Base-by-base conservation (phyloP, 2,329 filamentous ascomycete species). In the Neoascochyta sp. region DNA sequence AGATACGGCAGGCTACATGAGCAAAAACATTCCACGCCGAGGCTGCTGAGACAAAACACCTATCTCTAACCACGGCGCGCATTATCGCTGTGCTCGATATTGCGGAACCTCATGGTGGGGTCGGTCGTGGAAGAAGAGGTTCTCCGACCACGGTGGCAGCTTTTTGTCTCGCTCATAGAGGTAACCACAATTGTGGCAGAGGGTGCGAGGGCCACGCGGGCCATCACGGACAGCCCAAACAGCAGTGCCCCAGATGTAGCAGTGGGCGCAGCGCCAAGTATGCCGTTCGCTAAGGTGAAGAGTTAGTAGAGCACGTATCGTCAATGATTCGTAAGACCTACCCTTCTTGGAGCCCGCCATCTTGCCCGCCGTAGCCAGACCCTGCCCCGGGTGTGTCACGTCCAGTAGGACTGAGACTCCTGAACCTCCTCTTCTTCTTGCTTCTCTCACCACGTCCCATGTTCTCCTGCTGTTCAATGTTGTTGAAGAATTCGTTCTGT, bases 191-290 rank as follows among this genome's bases (percentile, higher is more conserved):
- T 94, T 95, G 64, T 89, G 85, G 68, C 90, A 96, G 4, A 96
- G 77, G 16, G 86, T 83, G 65, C 86, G 83, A 43, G 85, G 76
- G 32, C 89, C 90, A 32, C 77, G 72, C 9, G 92, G 92, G 14
- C 92, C 92, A 65, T 96, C 89, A 50, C 92, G 75, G 3, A 96
- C 90, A 27, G 86, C 89, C 92, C 92, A 98, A 7, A 95, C 87
- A 16, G 87, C 84, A 27, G 82, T 82, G 10, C 90, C 92, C 80
- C 85, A 90, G 18, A 95, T 80, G 38, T 75, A 74, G 62, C 92
- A 98, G 63, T 96, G 90, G 24, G 72, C 71, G 65, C 92, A 98
- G 41, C 86, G 78, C 92, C 92, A 98, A 23, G 74, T 80, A 43
- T 77, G 71, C 47, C 89, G 76, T 69, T 96, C 92, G 52, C 75